phyloP scores from a whole-genome alignment of 495 filamentous ascomycete species.

The Wilcoxina mikolae region DNA sequence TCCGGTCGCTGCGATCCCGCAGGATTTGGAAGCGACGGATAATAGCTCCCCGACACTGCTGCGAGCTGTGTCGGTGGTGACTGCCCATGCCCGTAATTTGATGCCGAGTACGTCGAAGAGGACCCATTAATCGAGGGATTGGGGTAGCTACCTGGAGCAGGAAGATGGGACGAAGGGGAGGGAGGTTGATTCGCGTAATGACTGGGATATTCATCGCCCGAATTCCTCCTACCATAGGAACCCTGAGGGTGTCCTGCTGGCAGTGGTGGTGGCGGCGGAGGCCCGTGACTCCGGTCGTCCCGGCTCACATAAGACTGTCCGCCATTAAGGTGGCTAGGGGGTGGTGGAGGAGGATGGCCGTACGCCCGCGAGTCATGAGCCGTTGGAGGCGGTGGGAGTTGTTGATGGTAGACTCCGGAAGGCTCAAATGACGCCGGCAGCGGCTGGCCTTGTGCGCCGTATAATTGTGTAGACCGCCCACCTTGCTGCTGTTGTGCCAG shows the following conservation, averaged over 20 bases:
- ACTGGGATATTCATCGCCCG: conserved; percentile 22
- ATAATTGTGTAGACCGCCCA: conserved; percentile 38
- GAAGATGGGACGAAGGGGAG: conserved; percentile 31
- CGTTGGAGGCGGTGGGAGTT: conserved; percentile 31
- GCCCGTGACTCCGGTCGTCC: conserved; percentile 28
- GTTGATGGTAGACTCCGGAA: conserved; percentile 31
- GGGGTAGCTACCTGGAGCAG: conserved; percentile 11
- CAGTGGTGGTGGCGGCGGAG: conserved; percentile 1
- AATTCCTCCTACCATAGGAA: conserved; percentile 24
- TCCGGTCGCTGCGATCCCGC: conserved; percentile 23
- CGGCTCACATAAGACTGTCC: conserved; percentile 24
- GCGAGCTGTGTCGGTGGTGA: conserved; percentile 12
- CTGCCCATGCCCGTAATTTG: conserved; percentile 21
- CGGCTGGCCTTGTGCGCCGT: conserved; percentile 65
- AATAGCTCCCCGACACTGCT: conserved; percentile 24
- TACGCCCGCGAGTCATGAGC: background rate
- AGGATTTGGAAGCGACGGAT: conserved; percentile 24
- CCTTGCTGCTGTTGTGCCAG: conserved; percentile 25
- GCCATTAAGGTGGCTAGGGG: background rate
- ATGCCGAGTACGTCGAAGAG: conserved; percentile 17
- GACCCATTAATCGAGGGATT: conserved; percentile 12
- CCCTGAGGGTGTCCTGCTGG: conserved; percentile 18
- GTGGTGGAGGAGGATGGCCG: background rate
- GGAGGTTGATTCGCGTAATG: conserved; percentile 24
- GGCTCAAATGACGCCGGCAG: conserved; percentile 20